Evolutionary conservation across 352 stramenopile genomes (phyloP).

Genomic region (Pythium monospermum): DNA sequence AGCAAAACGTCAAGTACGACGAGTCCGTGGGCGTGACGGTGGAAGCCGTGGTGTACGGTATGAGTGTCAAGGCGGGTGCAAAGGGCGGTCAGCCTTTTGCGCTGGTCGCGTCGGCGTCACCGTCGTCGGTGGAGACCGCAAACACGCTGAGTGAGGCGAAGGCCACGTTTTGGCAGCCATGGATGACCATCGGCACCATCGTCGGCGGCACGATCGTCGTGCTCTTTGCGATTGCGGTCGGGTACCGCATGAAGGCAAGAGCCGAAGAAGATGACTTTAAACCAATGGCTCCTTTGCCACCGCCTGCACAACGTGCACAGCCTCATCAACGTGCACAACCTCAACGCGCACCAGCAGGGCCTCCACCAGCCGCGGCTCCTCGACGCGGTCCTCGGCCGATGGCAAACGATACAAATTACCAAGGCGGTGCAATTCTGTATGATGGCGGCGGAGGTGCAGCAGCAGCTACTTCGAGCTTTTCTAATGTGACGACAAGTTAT

Average conservation of each 20-base stretch:
- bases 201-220: slow-evolving; percentile 40
- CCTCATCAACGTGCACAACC: no score
- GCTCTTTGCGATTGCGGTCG: slow-evolving; percentile 49
- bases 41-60: slow-evolving; percentile 50
- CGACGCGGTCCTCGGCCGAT: not conserved
- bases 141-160: slow-evolving; percentile 1
- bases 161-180: slow-evolving; percentile 58
- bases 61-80: slow-evolving; percentile 59
- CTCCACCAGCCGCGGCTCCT: not conserved
- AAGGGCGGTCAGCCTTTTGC: slow-evolving; percentile 57
- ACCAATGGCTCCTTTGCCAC: slow-evolving; percentile 1
- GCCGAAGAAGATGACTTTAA: slow-evolving; percentile 2
- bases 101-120: slow-evolving; percentile 72
- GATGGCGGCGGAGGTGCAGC: no score
- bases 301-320: no score
- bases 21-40: slow-evolving; percentile 42
- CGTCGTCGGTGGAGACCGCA: slow-evolving; percentile 32
- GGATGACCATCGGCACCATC: slow-evolving; percentile 67
- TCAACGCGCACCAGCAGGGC: not conserved
- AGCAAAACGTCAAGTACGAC: slow-evolving; percentile 22
- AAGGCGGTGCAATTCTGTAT: not conserved
- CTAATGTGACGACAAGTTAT: no score
- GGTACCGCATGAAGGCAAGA: slow-evolving; percentile 32
- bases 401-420: not conserved
- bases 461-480: no score